Percentiles rank a stretch among this genome's conserved stretches.
Evolutionary conservation across 1,139 yeast species (phyloP).

Genomic region (Candida sojae): DNA sequence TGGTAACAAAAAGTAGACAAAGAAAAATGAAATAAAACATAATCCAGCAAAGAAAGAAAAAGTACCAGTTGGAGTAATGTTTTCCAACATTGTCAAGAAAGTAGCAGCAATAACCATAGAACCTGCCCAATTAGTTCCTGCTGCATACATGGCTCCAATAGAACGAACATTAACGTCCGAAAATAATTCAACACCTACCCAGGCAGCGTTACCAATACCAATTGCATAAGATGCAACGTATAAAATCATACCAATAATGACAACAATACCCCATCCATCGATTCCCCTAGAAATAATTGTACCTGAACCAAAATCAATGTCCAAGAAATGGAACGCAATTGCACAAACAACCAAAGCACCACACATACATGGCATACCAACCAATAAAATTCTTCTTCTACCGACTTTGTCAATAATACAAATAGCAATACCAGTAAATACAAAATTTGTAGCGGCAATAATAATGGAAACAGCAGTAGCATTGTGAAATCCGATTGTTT

Average conservation of each 20-base stretch:
- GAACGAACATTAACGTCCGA: constrained; percentile 89
- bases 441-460: constrained; percentile 89
- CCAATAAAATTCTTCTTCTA: constrained; percentile 73
- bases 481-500: constrained; percentile 82
- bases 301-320: constrained; percentile 54
- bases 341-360: constrained; percentile 76
- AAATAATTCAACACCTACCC: constrained; percentile 96
- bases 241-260: constrained; percentile 80
- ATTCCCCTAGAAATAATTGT: constrained; percentile 51
- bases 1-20: constrained; percentile 83
- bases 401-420: constrained; percentile 84
- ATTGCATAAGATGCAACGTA: constrained; percentile 89
- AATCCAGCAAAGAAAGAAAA: constrained; percentile 87
- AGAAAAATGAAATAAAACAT: constrained; percentile 66
- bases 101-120: constrained; percentile 88
- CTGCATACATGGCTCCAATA: constrained; percentile 85
- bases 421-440: constrained; percentile 81
- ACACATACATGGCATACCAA: constrained; percentile 81
- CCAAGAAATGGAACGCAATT: constrained; percentile 83
- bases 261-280: constrained; percentile 83
- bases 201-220: constrained; percentile 96
- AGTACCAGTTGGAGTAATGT: constrained; percentile 93
- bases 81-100: constrained; percentile 89
- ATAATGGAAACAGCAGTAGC: constrained; percentile 93
- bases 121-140: constrained; percentile 97